phyloP scores from a whole-genome alignment of 2,329 filamentous ascomycete genomes.

The Penicillium sp. region DNA sequence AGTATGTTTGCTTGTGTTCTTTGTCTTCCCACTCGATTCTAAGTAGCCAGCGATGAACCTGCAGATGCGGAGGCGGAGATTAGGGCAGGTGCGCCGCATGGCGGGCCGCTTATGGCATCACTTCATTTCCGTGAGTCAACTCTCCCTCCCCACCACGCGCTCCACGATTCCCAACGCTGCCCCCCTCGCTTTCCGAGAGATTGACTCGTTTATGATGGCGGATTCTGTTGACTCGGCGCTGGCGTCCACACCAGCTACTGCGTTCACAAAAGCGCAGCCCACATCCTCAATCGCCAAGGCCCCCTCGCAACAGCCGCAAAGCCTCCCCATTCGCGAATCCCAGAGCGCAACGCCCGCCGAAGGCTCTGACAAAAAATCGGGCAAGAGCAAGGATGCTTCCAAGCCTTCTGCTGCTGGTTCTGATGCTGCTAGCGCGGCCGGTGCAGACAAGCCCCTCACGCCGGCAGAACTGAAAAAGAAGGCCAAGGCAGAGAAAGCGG shows the following conservation, averaged over 20 bases:
- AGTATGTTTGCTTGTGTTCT: not conserved
- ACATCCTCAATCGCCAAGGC: conserved; percentile 21
- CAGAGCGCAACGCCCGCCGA: conserved; percentile 28
- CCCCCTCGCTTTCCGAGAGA: conserved; percentile 21
- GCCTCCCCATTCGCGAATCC: conserved; percentile 28
- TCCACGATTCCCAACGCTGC: conserved; percentile 27
- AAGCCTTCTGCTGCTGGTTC: conserved; percentile 25
- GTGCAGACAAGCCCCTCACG: conserved; percentile 39
- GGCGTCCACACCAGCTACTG: conserved; percentile 19
- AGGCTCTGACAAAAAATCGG: conserved; percentile 23
- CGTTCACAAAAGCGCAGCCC: conserved; percentile 21
- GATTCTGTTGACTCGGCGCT: conserved; percentile 28
- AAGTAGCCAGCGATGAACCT: conserved; percentile 4
- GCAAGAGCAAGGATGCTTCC: conserved; percentile 29
- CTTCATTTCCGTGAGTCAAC: conserved; percentile 37
- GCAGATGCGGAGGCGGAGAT: conserved; percentile 18
- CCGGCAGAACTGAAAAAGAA: conserved; percentile 81
- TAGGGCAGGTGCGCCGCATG: conserved; percentile 29
- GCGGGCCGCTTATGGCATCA: conserved; percentile 40
- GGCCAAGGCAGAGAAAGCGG: conserved; percentile 88
- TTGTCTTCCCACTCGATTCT: not conserved
- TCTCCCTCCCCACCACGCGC: conserved; percentile 31
- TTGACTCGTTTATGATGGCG: conserved; percentile 30
- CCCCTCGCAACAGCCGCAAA: conserved; percentile 19
- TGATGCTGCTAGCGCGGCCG: conserved; percentile 27